These are phyloP conservation scores for Pestalotiopsis sp. DNA, from an alignment of 2,329 filamentous ascomycete genomes.

Conservation along the genomic window DNA sequence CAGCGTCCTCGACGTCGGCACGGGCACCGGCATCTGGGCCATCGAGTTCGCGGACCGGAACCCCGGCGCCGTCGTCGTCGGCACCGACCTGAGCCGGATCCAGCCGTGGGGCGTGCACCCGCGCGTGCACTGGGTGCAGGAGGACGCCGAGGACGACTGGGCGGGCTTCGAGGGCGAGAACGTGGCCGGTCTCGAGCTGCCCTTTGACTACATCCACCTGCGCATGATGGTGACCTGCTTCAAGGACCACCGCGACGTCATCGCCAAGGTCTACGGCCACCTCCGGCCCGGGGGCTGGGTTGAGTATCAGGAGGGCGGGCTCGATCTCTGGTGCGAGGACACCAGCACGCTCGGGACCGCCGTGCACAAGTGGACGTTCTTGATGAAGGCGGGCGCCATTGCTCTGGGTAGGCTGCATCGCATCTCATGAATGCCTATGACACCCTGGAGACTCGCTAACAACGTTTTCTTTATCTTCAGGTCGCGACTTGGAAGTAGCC, in stretches of 20 bases:
- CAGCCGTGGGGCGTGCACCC: neutral
- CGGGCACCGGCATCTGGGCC: slow-evolving; percentile 7
- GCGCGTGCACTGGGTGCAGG: slow-evolving; percentile 5
- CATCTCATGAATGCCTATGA: no score
- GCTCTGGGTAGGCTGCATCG: neutral
- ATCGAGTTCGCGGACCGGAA: slow-evolving; percentile 8
- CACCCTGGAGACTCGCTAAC: no score
- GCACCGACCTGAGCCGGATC: slow-evolving; percentile 14
- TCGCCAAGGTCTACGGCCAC: slow-evolving; percentile 3
- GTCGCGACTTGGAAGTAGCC: no score
- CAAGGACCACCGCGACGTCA: slow-evolving; percentile 2
- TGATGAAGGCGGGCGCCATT: neutral
- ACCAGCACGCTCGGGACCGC: neutral
- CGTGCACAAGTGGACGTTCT: neutral
- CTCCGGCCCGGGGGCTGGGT: slow-evolving; percentile 10
- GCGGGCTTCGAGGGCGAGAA: neutral
- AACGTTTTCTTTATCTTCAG: no score
- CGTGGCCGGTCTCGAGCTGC: neutral
- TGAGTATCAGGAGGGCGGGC: slow-evolving; percentile 10
- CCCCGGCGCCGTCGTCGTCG: slow-evolving; percentile 3
- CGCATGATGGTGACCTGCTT: slow-evolving; percentile 9
- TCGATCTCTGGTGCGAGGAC: neutral
- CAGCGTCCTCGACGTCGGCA: neutral
- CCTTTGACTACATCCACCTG: slow-evolving; percentile 14
- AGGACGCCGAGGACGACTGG: slow-evolving; percentile 14